A percentile compares a stretch with the other conserved stretches of the same genome.
These are phyloP conservation scores for Solanum dulcamara DNA, from an alignment of 257 asterid genomes.

Conservation along the genomic window DNA sequence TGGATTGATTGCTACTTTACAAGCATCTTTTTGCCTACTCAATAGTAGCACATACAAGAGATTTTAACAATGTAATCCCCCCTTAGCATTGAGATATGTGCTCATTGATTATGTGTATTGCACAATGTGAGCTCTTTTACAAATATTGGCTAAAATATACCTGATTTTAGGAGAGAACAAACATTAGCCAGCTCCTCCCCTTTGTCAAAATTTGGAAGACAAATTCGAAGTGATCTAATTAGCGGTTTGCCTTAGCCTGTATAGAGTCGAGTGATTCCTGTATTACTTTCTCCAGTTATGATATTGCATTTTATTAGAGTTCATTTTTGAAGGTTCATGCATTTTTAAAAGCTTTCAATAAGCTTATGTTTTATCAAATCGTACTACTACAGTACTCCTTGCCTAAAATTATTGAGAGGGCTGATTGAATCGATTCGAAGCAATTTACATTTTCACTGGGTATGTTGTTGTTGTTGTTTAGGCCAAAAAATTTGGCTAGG, in stretches of 20 bases:
- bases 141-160: neutral
- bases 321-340: neutral
- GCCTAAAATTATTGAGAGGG: neutral
- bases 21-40: neutral
- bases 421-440: neutral
- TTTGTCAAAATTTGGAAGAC: neutral
- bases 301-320: neutral
- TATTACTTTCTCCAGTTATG: neutral
- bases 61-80: neutral
- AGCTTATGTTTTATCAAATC: neutral
- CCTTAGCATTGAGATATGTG: neutral
- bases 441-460: neutral
- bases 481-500: neutral
- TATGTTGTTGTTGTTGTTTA: neutral
- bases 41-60: neutral
- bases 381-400: neutral
- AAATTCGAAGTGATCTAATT: neutral
- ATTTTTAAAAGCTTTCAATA: neutral
- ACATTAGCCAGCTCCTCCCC: neutral
- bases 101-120: neutral
- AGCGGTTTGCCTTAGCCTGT: neutral
- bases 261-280: neutral
- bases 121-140: neutral
- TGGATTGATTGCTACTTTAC: neutral
- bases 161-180: neutral